Conservation (phyloP, 2,329 filamentous ascomycete genomes). For the Clonostachys rhizophaga region DNA sequence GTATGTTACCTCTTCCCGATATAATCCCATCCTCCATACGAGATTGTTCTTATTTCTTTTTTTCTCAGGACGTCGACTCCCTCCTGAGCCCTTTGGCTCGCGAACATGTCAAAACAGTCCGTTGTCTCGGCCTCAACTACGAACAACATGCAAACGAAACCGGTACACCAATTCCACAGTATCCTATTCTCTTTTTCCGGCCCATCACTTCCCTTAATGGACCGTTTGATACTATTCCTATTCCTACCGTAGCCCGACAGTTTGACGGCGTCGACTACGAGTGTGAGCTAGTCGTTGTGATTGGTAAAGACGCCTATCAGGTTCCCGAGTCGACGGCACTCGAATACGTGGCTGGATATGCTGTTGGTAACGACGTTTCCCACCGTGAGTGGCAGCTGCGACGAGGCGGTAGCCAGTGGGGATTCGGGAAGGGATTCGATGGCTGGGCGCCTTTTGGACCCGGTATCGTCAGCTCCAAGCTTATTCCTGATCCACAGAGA, state of each 20-base stretch:
- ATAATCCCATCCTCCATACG: too few relatives aligned
- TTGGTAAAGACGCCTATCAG: slow-evolving; percentile 62
- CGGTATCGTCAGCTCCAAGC: slow-evolving; percentile 55
- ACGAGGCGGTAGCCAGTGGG: slow-evolving; percentile 65
- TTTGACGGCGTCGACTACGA: slow-evolving; percentile 71
- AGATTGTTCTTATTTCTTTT: too few relatives aligned
- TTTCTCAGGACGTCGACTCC: slow-evolving; percentile 43
- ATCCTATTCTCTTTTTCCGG: slow-evolving; percentile 64
- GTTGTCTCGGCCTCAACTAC: slow-evolving; percentile 70
- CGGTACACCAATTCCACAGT: slow-evolving; percentile 63
- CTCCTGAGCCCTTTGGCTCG: slow-evolving; percentile 61
- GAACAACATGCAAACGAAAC: slow-evolving; percentile 67
- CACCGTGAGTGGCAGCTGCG: slow-evolving; percentile 74
- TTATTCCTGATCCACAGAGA: slow-evolving; percentile 53
- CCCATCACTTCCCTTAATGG: slow-evolving; percentile 62
- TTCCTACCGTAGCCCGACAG: slow-evolving; percentile 62
- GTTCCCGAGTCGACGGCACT: slow-evolving; percentile 62
- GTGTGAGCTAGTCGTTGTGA: slow-evolving; percentile 71
- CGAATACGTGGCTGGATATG: slow-evolving; percentile 71
- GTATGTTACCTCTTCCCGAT: too few relatives aligned
- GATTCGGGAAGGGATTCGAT: slow-evolving; percentile 69
- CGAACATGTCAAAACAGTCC: slow-evolving; percentile 60
- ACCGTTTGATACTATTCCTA: slow-evolving; percentile 60
- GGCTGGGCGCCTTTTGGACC: slow-evolving; percentile 72
- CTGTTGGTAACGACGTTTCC: slow-evolving; percentile 74